Evolutionary conservation across 352 stramenopile genomes (phyloP), one percentile per base, ranked within the genome.

Genomic region (Phytopythium ostracodes): DNA sequence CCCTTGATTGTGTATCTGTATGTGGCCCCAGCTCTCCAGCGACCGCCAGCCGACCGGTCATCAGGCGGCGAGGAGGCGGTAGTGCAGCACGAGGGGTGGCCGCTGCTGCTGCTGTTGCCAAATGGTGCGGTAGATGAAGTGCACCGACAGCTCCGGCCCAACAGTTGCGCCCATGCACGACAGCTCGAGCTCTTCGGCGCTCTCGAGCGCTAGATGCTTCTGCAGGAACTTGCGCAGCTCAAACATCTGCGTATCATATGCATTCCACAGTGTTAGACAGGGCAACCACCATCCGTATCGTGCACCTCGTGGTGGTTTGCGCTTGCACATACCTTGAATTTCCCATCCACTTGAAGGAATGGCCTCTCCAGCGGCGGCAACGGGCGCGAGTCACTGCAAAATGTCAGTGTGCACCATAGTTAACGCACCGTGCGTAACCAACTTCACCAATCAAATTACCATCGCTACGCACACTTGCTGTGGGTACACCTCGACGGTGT

Each of bases 101-200:
- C 67, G 65, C 51, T 82, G 66, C 52, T 77, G 73, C 58, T 85
- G 73, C 52, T 71, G 71, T 42, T 87, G 71, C 81, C 81, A 88
- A 40, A 89, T 86, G 43, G 79, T 89, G 31, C 77, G 77, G 42
- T 80, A 66, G 46, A 89, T 86, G 62, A 91, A 89, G 35, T 78
- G 63, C 40, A 87, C 68, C 24, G 81, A 91, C 7, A 89, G 72
- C 33, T 89, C 81, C 17, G 76, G 79, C 0, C 81, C 81, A 20
- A 91, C 77, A 0, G 71, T 86, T 24, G 76, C 64, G 10, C 73
- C 76, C 64, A 91, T 78, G 59, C 79, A 89, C 49, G 65, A 62
- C 15, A 91, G 69, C 58, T 91, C 81, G 25, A 91, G 58, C 31
- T 81, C 68, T 11, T 68, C 61, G 0, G 63, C 33, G 9, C 73